Conservation (phyloP, 148 eudicot genomes). For the Rhododendron molle region DNA sequence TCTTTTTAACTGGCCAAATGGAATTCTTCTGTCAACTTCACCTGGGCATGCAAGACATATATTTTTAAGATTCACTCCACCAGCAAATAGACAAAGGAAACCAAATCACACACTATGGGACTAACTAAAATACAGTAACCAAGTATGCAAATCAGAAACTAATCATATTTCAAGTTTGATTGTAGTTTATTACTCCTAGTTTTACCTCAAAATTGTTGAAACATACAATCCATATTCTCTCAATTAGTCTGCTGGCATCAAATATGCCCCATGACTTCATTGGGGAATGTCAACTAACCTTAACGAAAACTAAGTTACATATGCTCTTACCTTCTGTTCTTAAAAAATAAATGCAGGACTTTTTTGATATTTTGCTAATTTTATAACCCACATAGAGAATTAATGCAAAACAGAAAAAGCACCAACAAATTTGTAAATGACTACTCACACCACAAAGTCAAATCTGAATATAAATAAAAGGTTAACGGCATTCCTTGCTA, state of each 20-base stretch:
- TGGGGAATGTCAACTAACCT: too few relatives aligned
- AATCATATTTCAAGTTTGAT: neutral
- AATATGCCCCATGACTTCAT: too few relatives aligned
- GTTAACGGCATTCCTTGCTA: neutral
- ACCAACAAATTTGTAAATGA: neutral
- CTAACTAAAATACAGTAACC: neutral
- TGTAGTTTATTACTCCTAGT: neutral
- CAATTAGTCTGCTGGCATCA: too few relatives aligned
- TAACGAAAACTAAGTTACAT: too few relatives aligned
- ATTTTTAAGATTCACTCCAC: neutral
- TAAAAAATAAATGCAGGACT: too few relatives aligned
- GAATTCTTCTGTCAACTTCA: slow-evolving; percentile 83
- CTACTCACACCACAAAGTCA: neutral
- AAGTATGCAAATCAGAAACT: neutral
- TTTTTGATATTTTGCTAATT: too few relatives aligned
- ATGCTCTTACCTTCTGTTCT: too few relatives aligned
- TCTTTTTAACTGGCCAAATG: slow-evolving; percentile 90
- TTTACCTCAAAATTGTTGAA: neutral
- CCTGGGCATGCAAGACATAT: slow-evolving; percentile 36
- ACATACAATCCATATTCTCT: too few relatives aligned
- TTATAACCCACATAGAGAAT: too few relatives aligned
- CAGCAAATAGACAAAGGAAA: neutral
- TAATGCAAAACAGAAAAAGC: too few relatives aligned
- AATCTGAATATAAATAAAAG: neutral
- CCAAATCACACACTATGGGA: neutral